Evolutionary conservation across 2,329 filamentous ascomycete genomes (phyloP).

Genomic region (Hortaea sp.): DNA sequence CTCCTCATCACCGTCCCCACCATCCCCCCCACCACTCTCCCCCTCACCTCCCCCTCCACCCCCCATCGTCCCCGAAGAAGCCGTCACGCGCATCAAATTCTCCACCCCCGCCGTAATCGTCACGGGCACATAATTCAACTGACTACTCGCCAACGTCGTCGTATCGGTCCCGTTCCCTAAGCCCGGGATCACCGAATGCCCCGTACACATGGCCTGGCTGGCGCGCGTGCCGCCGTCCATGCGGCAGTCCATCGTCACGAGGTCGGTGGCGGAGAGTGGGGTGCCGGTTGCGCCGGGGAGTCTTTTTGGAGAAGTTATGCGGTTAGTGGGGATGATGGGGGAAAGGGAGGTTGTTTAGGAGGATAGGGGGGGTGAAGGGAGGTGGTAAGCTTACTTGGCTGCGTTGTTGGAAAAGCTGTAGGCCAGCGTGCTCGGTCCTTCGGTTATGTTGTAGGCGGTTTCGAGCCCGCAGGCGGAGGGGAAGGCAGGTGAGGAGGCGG

Average conservation of each 20-base stretch:
- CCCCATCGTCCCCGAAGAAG: too few relatives aligned
- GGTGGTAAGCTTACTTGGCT: conserved; percentile 2
- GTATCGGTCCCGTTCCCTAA: conserved; percentile 18
- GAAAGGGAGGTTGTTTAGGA: neutral
- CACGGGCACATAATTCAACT: conserved; percentile 19
- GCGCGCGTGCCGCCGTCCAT: conserved; percentile 13
- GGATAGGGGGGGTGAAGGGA: neutral
- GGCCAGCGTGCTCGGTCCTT: conserved; percentile 18
- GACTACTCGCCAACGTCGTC: conserved; percentile 16
- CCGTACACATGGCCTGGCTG: conserved; percentile 6
- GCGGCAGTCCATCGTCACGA: conserved; percentile 14
- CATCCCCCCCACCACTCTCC: neutral
- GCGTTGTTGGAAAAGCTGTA: conserved; percentile 11
- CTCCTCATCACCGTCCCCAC: neutral
- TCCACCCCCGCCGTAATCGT: conserved; percentile 19
- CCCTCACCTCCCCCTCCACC: neutral
- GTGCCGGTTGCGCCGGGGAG: conserved; percentile 7
- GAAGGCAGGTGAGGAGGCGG: conserved; percentile 6
- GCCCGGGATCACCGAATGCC: conserved; percentile 8
- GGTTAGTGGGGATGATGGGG: conserved; percentile 4
- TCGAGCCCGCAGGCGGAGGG: conserved; percentile 12
- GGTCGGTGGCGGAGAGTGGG: conserved; percentile 3
- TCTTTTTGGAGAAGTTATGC: neutral
- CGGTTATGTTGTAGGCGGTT: conserved; percentile 20
- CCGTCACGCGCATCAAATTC: conserved; percentile 3